These are phyloP conservation scores for Stemphylium vesicarium DNA, from an alignment of 2,329 filamentous ascomycete species.

Conservation along the genomic window DNA sequence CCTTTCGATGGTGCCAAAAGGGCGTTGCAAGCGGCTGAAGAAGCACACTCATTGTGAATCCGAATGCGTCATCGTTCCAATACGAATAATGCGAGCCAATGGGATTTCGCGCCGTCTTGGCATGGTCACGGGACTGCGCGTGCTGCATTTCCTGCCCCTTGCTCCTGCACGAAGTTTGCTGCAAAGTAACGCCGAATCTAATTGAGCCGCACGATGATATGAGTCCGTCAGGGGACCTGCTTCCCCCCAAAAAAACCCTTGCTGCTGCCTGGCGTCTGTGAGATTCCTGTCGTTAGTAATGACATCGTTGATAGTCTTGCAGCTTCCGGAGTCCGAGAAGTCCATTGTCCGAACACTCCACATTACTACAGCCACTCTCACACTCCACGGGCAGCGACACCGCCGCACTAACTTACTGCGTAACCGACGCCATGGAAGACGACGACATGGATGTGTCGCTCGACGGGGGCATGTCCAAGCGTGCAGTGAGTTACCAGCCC, in stretches of 20 bases:
- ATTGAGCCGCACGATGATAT: too few species aligned
- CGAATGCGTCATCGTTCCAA: not conserved
- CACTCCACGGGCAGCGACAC: constrained; percentile 23
- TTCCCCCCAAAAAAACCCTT: not conserved
- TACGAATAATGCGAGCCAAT: constrained; percentile 11
- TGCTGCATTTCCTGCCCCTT: not conserved
- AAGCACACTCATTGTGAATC: too few species aligned
- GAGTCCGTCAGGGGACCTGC: too few species aligned
- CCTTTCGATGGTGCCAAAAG: not conserved
- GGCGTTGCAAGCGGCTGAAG: not conserved
- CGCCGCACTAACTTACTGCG: constrained; percentile 16
- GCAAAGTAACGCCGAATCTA: not conserved
- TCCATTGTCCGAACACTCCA: constrained; percentile 19
- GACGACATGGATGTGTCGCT: constrained; percentile 38
- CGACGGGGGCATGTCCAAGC: constrained; percentile 38
- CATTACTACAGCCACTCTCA: constrained; percentile 10
- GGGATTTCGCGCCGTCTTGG: not conserved
- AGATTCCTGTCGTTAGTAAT: constrained; percentile 10
- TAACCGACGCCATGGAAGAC: constrained; percentile 34
- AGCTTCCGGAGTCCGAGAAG: constrained; percentile 22
- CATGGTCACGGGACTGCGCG: constrained; percentile 18
- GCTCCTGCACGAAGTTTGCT: not conserved
- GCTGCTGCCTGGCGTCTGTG: not conserved
- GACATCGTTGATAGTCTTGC: constrained; percentile 18
- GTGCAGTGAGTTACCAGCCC: constrained; percentile 32